phyloP scores from a whole-genome alignment of 148 eudicot genomes.

The Silene conica region DNA sequence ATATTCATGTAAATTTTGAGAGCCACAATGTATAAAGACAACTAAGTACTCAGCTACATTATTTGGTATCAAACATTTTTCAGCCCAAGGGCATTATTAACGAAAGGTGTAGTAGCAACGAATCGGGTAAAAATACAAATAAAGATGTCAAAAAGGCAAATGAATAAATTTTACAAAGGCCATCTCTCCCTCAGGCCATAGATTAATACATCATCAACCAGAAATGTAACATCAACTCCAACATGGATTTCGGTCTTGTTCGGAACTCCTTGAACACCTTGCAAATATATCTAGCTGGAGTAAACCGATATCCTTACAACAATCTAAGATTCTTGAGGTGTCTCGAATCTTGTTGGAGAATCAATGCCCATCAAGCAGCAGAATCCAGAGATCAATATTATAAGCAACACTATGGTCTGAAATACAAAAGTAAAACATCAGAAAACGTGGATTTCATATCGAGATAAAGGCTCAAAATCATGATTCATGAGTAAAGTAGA shows the following conservation, averaged over 20 bases:
- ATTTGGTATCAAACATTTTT: constrained; percentile 36
- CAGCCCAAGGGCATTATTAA: constrained; percentile 20
- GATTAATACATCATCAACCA: constrained; percentile 21
- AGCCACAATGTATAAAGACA: not conserved
- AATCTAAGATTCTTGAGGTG: constrained; percentile 62
- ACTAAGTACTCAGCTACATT: constrained; percentile 18
- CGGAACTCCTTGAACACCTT: constrained; percentile 17
- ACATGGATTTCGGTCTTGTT: constrained; percentile 18
- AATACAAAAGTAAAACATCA: constrained; percentile 12
- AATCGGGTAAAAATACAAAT: constrained; percentile 34
- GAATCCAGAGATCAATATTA: constrained; percentile 85
- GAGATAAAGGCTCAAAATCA: not conserved
- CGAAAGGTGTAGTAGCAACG: constrained; percentile 23
- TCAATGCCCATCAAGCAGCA: constrained; percentile 98
- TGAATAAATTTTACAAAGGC: constrained; percentile 26
- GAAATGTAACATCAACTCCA: constrained; percentile 13
- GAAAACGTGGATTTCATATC: not conserved
- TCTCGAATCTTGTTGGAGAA: constrained; percentile 91
- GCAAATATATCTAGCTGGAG: constrained; percentile 19
- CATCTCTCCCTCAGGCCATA: constrained; percentile 29
- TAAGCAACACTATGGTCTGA: constrained; percentile 79
- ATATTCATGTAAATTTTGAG: not conserved
- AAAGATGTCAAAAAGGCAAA: constrained; percentile 15
- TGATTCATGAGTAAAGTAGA: not conserved
- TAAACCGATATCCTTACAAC: constrained; percentile 6